A percentile compares a stretch with the other conserved stretches of the same genome.
Conservation (phyloP, 768 basidiomycete genomes). For the Russula ochroleuca region DNA sequence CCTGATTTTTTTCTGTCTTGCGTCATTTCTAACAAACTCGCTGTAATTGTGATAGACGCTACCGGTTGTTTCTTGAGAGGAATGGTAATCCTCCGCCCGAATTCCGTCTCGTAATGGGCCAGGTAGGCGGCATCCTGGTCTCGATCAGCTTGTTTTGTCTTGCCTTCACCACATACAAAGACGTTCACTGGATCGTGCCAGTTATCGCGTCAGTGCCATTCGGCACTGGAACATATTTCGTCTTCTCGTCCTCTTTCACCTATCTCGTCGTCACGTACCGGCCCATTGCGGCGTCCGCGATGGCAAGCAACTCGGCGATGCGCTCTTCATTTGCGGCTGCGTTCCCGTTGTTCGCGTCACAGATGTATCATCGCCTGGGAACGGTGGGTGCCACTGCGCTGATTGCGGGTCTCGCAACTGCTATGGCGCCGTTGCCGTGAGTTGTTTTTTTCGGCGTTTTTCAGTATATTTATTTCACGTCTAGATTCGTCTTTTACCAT, state of each 20-base stretch:
- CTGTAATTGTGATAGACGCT: conserved; percentile 1
- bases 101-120: conserved; percentile 57
- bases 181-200: conserved; percentile 47
- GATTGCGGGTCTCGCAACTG: conserved; percentile 38
- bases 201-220: conserved; percentile 45
- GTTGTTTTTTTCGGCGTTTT: too few species aligned
- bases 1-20: not conserved
- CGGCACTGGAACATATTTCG: conserved; percentile 54
- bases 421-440: conserved; percentile 48
- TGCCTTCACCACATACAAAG: conserved; percentile 49
- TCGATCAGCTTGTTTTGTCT: conserved; percentile 56
- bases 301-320: conserved; percentile 58
- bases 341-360: conserved; percentile 40
- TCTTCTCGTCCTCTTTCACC: conserved; percentile 68
- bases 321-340: conserved; percentile 39
- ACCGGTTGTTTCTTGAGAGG: conserved; percentile 23
- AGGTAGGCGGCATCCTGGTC: conserved; percentile 61
- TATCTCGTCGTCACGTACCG: conserved; percentile 52
- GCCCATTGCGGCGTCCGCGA: conserved; percentile 54
- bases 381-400: conserved; percentile 39
- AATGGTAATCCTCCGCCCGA: conserved; percentile 57
- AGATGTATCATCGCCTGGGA: conserved; percentile 39
- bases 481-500: conserved; percentile 4
- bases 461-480: not conserved
- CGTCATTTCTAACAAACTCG: not conserved